These are phyloP conservation scores for Castanea sativa DNA, from an alignment of 306 rosid species.

Conservation along the genomic window DNA sequence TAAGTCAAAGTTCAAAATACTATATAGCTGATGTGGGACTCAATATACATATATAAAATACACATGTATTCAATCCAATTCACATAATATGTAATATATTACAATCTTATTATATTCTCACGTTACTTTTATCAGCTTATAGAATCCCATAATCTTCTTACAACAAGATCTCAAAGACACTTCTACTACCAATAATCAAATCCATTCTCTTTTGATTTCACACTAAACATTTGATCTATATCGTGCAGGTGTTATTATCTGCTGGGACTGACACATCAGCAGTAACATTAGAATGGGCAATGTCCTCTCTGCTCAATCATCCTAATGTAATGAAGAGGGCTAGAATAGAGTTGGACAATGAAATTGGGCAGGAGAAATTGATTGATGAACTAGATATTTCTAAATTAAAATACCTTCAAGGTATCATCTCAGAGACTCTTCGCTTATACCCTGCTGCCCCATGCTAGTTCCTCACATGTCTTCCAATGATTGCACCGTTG, in stretches of 20 bases:
- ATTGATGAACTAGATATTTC: conserved; percentile 30
- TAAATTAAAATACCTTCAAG: conserved; percentile 32
- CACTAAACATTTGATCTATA: neutral
- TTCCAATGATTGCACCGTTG: neutral
- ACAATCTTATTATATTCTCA: too few species aligned
- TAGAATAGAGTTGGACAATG: conserved; percentile 17
- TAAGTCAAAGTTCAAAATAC: too few species aligned
- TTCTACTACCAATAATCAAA: too few species aligned
- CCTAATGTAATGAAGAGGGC: conserved; percentile 23
- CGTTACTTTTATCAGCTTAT: too few species aligned
- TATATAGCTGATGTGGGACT: too few species aligned
- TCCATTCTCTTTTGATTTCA: too few species aligned
- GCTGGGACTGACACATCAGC: neutral
- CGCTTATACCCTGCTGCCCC: neutral
- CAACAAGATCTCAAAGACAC: too few species aligned
- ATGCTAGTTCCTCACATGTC: neutral
- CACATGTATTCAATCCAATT: too few species aligned
- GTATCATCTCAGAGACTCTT: conserved; percentile 30
- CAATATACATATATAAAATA: too few species aligned
- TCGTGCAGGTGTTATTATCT: neutral
- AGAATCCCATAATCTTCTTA: too few species aligned
- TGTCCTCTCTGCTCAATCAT: conserved; percentile 34
- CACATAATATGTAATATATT: too few species aligned
- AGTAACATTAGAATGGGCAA: neutral
- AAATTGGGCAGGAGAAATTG: conserved; percentile 19